phyloP scores from a whole-genome alignment of 495 filamentous ascomycete genomes.

The Annulohypoxylon moriforme region DNA sequence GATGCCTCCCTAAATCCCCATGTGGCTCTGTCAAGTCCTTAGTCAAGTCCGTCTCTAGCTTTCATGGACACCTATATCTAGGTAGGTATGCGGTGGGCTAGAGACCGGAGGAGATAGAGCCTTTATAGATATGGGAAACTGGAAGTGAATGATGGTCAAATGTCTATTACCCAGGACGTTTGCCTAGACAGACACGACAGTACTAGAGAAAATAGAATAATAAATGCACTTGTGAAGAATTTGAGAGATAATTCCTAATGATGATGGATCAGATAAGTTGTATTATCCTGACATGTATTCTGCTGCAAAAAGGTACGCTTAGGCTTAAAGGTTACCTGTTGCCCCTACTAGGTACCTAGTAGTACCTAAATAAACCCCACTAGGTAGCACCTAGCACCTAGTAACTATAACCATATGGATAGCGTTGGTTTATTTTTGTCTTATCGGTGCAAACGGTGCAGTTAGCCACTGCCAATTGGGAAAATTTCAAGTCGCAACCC shows the following conservation, averaged over 20 bases:
- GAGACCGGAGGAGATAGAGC: not conserved
- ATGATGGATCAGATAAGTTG: not conserved
- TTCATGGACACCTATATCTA: not conserved
- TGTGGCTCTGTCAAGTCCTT: not conserved
- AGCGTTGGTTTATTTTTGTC: not conserved
- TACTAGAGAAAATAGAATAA: slow-evolving; percentile 6
- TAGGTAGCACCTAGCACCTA: not conserved
- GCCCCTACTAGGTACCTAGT: too few relatives aligned
- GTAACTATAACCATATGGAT: too few relatives aligned
- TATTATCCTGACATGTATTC: not conserved
- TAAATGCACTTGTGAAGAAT: not conserved
- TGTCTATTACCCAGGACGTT: not conserved
- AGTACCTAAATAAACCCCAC: too few relatives aligned
- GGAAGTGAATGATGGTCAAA: not conserved
- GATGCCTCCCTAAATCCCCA: not conserved
- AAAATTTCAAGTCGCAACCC: not conserved
- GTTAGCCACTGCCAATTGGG: not conserved
- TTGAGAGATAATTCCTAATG: not conserved
- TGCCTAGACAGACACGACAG: not conserved
- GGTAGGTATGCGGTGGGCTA: not conserved
- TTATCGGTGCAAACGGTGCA: not conserved
- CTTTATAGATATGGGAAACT: not conserved
- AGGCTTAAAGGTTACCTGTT: not conserved
- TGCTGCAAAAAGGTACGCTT: not conserved
- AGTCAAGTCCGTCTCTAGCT: not conserved